Evolutionary conservation across 345 rosid genomes (phyloP).

Genomic region (sweet orange (Citrus sinensis)): DVS_A1.0 CM039165.1:13320501-13321000

Average conservation of each 20-base stretch:
- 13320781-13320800: slow-evolving; percentile 25
- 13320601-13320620: not conserved
- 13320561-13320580: not conserved
- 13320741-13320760: slow-evolving; percentile 54
- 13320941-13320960: not conserved
- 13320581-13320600: not conserved
- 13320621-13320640: not conserved
- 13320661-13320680: slow-evolving; percentile 90
- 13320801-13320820: not conserved
- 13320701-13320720: slow-evolving; percentile 79
- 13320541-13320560: not conserved
- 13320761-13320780: slow-evolving; percentile 55
- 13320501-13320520: not conserved
- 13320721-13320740: slow-evolving; percentile 83
- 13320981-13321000: not conserved
- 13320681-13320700: slow-evolving; percentile 93
- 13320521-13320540: not conserved
- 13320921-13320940: not conserved
- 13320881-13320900: not conserved
- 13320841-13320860: not conserved
- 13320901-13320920: not conserved
- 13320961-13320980: not conserved
- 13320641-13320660: slow-evolving; percentile 49
- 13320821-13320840: not conserved
- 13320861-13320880: not conserved